These are phyloP conservation scores for Taphrina wiesneri DNA, from an alignment of 1,139 yeast genomes.

Conservation along the genomic window DNA sequence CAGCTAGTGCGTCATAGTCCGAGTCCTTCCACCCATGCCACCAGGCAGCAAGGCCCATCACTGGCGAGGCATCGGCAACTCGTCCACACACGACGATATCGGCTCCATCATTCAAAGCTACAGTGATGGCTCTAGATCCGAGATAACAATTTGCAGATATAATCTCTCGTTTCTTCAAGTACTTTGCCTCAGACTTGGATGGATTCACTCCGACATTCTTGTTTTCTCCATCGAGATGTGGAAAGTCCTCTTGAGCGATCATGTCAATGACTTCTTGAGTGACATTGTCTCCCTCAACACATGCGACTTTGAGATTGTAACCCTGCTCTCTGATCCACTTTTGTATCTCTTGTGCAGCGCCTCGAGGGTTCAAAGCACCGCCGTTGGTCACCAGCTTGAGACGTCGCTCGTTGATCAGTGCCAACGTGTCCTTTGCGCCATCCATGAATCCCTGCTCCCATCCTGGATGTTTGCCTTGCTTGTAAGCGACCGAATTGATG, in stretches of 20 bases:
- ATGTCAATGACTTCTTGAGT: conserved; percentile 18
- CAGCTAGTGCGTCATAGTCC: conserved; percentile 40
- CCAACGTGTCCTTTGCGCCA: conserved; percentile 36
- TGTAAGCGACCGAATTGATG: conserved; percentile 39
- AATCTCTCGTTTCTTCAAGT: conserved; percentile 33
- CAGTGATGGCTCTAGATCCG: conserved; percentile 41
- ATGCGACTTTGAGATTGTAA: conserved; percentile 39
- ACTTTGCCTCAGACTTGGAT: conserved; percentile 35
- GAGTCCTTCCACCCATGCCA: conserved; percentile 41
- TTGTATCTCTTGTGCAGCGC: conserved; percentile 39
- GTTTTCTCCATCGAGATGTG: conserved; percentile 39
- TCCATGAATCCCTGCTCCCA: conserved; percentile 39
- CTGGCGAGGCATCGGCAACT: conserved; percentile 42
- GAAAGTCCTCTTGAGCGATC: conserved; percentile 35
- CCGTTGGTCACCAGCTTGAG: conserved; percentile 41
- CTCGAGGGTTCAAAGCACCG: conserved; percentile 41
- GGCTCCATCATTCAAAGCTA: conserved; percentile 41
- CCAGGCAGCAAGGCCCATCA: conserved; percentile 42
- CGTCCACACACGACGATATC: conserved; percentile 42
- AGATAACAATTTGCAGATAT: conserved; percentile 40
- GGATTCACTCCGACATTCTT: conserved; percentile 25
- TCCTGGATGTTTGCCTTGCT: conserved; percentile 39
- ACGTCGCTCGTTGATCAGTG: conserved; percentile 34
- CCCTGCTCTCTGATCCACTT: conserved; percentile 29
- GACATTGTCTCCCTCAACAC: conserved; percentile 41